Base-by-base conservation (phyloP, 495 filamentous ascomycete genomes). In the Podospora conica region DNA sequence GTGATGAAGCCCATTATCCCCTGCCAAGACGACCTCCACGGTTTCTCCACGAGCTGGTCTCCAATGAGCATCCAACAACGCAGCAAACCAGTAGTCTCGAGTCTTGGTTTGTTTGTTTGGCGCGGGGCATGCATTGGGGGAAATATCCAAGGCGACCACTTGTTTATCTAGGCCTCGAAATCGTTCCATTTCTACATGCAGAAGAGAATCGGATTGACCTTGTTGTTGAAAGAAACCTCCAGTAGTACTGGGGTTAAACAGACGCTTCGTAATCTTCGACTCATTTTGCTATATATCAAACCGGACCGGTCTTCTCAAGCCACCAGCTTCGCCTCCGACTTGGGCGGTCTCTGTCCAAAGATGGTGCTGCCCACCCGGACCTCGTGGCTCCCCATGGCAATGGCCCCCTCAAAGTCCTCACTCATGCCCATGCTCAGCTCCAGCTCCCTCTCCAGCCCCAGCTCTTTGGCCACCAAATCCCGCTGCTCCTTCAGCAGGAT, bases 361-460 rank as follows among this genome's bases (percentile, higher is more conserved):
- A 98, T 95, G 20, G 90, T 92, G 68, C 90, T 97, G 3, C 95
- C 95, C 21, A 98, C 86, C n/a, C 95, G 82, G n/a, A 98, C 93
- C 82, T 98, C 91, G 69, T 86, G 84, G 80, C 92, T 96, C 0
- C 96, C 95, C 79, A 89, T 77, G 18, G 73, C 75, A 76, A 98
- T 90, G 15, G 94, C 95, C 1, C 88, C 90, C 79, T 98, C 96
- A 75, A 91, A 98, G 80, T 98, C 95, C 72, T 87, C 86, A 75
- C 92, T 96, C 95, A 98, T 98, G 3, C 86, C 86, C 86, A 88
- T 88, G 68, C 85, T 87, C 69, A 87, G 69, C 78, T 87, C 86
- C 59, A 88, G 70, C 53, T 66, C 70, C 33, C 64, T 22, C 4
- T 75, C 73, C 22, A 79, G 31, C 0, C 79, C 78, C 11, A 88